These are phyloP conservation scores for Cercospora zeina DNA, from an alignment of 2,329 filamentous ascomycete species.

Conservation along the genomic window DNA sequence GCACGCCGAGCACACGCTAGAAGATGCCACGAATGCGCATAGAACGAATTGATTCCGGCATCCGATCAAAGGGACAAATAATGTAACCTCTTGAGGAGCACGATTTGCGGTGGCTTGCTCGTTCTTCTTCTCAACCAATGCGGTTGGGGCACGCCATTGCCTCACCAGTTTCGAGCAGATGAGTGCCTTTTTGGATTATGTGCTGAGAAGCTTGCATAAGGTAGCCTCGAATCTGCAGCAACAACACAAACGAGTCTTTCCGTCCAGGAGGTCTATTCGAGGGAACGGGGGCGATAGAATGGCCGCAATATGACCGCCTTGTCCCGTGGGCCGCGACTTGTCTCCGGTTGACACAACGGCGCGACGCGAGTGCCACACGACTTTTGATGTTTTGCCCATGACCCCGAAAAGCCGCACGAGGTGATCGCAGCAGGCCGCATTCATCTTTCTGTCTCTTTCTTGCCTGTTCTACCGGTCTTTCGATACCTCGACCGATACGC, in stretches of 20 bases:
- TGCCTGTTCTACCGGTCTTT: not conserved
- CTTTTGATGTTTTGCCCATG: not conserved
- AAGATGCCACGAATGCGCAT: constrained; percentile 22
- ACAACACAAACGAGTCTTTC: not conserved
- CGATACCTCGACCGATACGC: not conserved
- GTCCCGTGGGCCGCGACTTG: constrained; percentile 2
- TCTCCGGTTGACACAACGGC: constrained; percentile 11
- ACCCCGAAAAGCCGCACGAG: not conserved
- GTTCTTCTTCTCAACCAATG: not conserved
- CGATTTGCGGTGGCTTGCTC: not conserved
- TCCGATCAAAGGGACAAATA: constrained; percentile 11
- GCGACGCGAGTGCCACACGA: not conserved
- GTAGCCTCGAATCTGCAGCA: not conserved
- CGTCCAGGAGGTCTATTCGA: not conserved
- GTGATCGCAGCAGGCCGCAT: not conserved
- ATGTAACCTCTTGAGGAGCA: not conserved
- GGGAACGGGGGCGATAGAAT: not conserved
- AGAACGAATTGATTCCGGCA: constrained; percentile 16
- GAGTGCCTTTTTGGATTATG: not conserved
- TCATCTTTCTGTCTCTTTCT: not conserved
- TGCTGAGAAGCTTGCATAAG: not conserved
- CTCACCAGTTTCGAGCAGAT: not conserved
- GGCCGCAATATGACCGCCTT: constrained; percentile 9
- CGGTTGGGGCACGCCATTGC: not conserved
- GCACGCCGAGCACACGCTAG: constrained; percentile 23